Conservation (phyloP, 768 basidiomycete genomes). For the Rickenella mellea region DNA sequence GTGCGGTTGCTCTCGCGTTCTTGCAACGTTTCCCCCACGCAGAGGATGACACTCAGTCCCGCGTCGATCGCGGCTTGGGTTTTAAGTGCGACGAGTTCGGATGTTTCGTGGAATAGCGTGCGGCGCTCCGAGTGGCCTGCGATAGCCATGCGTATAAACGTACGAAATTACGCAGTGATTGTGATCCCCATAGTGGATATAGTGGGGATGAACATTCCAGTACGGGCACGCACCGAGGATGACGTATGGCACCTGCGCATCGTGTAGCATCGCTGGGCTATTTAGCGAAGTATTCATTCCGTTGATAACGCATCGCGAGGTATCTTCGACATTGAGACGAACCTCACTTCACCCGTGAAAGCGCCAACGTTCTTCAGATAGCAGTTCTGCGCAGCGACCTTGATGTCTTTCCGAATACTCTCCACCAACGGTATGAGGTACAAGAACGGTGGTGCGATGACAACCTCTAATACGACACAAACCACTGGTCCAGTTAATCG, state of each 20-base stretch:
- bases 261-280: constrained; percentile 76
- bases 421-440: constrained; percentile 74
- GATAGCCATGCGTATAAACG: constrained; percentile 2
- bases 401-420: constrained; percentile 52
- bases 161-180: constrained; percentile 1
- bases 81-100: constrained; percentile 76
- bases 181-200: too few relatives aligned
- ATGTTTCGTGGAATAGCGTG: constrained; percentile 83
- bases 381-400: constrained; percentile 87
- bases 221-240: constrained; percentile 58
- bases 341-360: constrained; percentile 97
- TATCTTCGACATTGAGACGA: constrained; percentile 10
- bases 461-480: constrained; percentile 58
- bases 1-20: constrained; percentile 80
- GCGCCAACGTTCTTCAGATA: constrained; percentile 80
- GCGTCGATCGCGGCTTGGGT: constrained; percentile 72
- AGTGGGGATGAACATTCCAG: not conserved
- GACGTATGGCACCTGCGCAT: constrained; percentile 84
- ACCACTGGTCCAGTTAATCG: not conserved
- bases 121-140: constrained; percentile 94
- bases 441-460: constrained; percentile 84
- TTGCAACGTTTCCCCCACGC: constrained; percentile 88
- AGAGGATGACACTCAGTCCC: constrained; percentile 82
- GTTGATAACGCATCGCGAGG: constrained; percentile 1
- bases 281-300: not conserved